A percentile compares a stretch with the other conserved stretches of the same genome.
These are phyloP conservation scores for Raphanus hybrid DNA, from an alignment of 441 rosid genomes.

Conservation along the genomic window DNA sequence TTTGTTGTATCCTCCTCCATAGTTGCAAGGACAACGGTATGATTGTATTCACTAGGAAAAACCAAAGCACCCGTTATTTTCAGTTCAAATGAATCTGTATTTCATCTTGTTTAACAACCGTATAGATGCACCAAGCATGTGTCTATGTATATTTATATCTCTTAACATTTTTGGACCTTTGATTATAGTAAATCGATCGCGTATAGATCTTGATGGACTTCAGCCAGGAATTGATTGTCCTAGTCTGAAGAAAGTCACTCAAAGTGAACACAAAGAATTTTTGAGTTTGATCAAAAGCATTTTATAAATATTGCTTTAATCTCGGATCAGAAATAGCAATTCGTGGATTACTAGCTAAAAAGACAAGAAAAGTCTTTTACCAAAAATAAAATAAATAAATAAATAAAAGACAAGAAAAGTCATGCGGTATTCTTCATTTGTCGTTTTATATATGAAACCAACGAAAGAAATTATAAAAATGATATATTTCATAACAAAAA, in stretches of 20 bases:
- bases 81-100: background rate
- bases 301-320: background rate
- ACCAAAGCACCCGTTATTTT: background rate
- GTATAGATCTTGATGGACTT: background rate
- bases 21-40: background rate
- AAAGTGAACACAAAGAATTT: background rate
- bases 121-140: background rate
- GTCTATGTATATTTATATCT: background rate
- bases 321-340: slow-evolving; percentile 18
- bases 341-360: background rate
- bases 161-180: background rate
- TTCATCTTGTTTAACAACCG: background rate
- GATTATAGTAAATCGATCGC: background rate
- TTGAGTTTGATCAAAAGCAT: background rate
- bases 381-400: too few relatives aligned
- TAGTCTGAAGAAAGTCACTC: background rate
- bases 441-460: background rate
- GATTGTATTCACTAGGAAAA: background rate
- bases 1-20: background rate
- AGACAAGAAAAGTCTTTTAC: slow-evolving; percentile 15
- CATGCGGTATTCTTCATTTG: slow-evolving; percentile 27
- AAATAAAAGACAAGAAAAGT: background rate
- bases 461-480: background rate
- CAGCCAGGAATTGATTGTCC: background rate
- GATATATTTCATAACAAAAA: background rate